phyloP scores from a whole-genome alignment of 2,329 filamentous ascomycete genomes.

The Claviceps quebecensis region DNA sequence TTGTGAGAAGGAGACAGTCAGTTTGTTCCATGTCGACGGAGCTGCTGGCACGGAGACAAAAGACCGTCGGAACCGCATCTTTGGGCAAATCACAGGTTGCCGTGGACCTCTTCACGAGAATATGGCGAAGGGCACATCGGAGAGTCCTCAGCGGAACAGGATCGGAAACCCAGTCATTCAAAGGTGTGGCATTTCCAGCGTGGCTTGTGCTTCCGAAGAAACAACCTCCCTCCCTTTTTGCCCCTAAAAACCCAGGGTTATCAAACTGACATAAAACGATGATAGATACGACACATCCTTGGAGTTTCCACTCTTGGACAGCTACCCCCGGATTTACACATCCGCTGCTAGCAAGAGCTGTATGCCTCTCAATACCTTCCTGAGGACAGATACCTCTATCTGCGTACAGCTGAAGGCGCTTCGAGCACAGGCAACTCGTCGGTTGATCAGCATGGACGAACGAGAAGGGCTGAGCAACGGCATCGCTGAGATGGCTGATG shows the following conservation, averaged over 20 bases:
- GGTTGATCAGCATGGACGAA: slow-evolving; percentile 58
- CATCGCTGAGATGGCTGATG: slow-evolving; percentile 69
- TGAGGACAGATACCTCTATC: slow-evolving; percentile 67
- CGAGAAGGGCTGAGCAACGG: slow-evolving; percentile 72
- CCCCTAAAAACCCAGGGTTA: background rate
- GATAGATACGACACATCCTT: slow-evolving; percentile 5
- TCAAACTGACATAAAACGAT: background rate
- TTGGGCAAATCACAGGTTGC: slow-evolving; percentile 15
- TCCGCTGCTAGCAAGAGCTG: slow-evolving; percentile 20
- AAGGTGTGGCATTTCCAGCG: slow-evolving; percentile 10
- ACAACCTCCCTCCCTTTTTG: background rate
- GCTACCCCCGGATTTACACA: slow-evolving; percentile 65
- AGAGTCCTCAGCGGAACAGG: slow-evolving; percentile 9
- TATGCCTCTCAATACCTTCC: slow-evolving; percentile 35
- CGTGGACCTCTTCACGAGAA: slow-evolving; percentile 9
- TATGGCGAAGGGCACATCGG: slow-evolving; percentile 4
- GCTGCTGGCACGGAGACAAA: background rate
- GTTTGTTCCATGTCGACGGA: slow-evolving; percentile 17
- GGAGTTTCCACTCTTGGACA: slow-evolving; percentile 54
- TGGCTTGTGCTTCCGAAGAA: background rate
- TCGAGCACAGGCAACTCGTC: slow-evolving; percentile 46
- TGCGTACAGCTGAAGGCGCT: slow-evolving; percentile 52
- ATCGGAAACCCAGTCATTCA: slow-evolving; percentile 16
- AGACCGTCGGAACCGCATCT: slow-evolving; percentile 13
- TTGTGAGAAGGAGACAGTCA: slow-evolving; percentile 17